Percentiles rank a stretch among this genome's conserved stretches.
These are phyloP conservation scores for Auxenochlorella pyrenoidosa DNA, from an alignment of 139 green algal genomes.

Conservation along the genomic window DNA sequence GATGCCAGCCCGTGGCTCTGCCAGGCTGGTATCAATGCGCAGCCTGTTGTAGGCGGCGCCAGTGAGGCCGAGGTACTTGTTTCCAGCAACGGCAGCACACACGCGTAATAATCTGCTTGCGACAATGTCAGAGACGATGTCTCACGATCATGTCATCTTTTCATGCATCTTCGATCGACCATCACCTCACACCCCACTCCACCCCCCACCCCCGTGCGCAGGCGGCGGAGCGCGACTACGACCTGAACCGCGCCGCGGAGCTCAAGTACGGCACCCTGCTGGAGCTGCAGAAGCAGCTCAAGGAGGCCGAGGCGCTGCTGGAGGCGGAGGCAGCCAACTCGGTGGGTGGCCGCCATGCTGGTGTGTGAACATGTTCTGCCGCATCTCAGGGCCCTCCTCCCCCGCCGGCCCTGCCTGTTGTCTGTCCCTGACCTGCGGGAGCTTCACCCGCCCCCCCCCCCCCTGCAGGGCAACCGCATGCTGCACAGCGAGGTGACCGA, in stretches of 20 bases:
- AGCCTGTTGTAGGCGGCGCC: too few species aligned
- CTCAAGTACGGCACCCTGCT: slow-evolving; percentile 98
- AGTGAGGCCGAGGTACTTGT: too few species aligned
- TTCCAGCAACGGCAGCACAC: too few species aligned
- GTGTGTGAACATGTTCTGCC: too few species aligned
- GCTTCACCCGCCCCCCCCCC: too few species aligned
- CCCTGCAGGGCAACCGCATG: slow-evolving; percentile 66
- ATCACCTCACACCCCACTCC: too few species aligned
- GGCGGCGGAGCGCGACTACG: slow-evolving; percentile 34
- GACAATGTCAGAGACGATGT: too few species aligned
- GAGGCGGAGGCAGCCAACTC: slow-evolving; percentile 16
- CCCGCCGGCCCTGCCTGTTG: background rate
- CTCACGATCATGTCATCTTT: too few species aligned
- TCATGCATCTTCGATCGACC: background rate
- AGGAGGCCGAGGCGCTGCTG: slow-evolving; percentile 73
- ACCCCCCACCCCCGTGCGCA: too few species aligned
- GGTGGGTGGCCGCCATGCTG: background rate
- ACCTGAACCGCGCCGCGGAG: slow-evolving; percentile 82
- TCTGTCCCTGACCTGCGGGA: background rate
- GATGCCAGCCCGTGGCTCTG: background rate
- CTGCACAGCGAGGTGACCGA: slow-evolving; percentile 97
- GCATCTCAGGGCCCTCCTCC: too few species aligned
- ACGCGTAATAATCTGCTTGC: too few species aligned
- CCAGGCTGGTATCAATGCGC: too few species aligned
- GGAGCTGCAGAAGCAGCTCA: slow-evolving; percentile 88